A percentile compares a stretch with the other conserved stretches of the same genome.
phyloP scores from a whole-genome alignment of 2,329 filamentous ascomycete species.

The Colletotrichum theobromicola region DNA sequence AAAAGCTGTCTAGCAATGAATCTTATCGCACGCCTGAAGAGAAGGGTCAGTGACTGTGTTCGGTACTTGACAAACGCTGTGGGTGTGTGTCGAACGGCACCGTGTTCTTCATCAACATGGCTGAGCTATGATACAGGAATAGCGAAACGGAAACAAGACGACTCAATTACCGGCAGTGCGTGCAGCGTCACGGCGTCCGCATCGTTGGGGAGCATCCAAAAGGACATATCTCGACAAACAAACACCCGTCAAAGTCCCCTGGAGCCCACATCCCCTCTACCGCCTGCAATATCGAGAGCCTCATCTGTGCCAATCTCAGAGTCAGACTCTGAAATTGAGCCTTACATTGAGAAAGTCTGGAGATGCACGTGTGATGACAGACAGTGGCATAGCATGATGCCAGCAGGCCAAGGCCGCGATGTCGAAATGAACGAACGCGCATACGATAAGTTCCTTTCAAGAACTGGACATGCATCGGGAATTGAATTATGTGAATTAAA shows the following conservation, averaged over 20 bases:
- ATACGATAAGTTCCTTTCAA: not conserved
- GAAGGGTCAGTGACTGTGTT: not conserved
- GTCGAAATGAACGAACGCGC: not conserved
- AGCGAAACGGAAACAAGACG: not conserved
- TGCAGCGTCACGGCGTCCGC: not conserved
- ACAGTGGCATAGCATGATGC: fast-evolving
- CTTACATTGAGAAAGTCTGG: not conserved
- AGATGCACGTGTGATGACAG: not conserved
- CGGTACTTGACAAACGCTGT: not conserved
- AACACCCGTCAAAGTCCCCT: not conserved
- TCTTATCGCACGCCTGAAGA: not conserved
- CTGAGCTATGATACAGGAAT: not conserved
- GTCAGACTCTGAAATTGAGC: not conserved
- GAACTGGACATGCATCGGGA: not conserved
- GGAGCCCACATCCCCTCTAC: fast-evolving
- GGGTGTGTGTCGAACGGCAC: not conserved
- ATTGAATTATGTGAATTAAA: not conserved
- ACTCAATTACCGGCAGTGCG: not conserved
- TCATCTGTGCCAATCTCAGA: fast-evolving
- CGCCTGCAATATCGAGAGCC: not conserved
- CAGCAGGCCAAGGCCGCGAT: not conserved
- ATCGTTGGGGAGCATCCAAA: not conserved
- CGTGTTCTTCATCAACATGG: not conserved
- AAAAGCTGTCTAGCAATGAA: not conserved
- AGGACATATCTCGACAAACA: not conserved